Evolutionary conservation across 192 early-diverging fungal species (phyloP), one percentile per base, ranked within the genome.

Genomic region (Mortierella alpina): DNA sequence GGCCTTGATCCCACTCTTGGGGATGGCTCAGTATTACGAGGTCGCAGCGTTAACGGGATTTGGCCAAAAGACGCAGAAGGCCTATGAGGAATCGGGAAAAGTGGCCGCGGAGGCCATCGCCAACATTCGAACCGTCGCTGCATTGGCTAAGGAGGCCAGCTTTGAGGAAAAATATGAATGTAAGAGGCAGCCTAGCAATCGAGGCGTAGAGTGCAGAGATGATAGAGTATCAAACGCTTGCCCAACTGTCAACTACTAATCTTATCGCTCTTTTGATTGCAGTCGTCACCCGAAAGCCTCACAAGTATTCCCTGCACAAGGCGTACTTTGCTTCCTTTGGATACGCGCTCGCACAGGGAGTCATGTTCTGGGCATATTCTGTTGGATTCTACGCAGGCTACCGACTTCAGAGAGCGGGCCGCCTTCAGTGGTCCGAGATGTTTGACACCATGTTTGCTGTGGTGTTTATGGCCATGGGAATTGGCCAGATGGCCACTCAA

Each of bases 51-150:
- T 86, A 11, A 82, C 83, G 46, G 87, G 86, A 14, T 85, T 84
- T n/a, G 82, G 84, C 18, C 55, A 64, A 54, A 86, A 84, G 57
- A 85, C 86, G 22, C 88, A 89, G 64, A 83, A 85, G 62, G 90
- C 93, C 1, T 96, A 95, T 75, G 89, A 89, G 70, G 52, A 82
- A 10, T 88, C 92, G 9, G 86, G 84, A 54, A 87, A 92, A 70
- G 85, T 88, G 13, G 93, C 95, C 0, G 88, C 88, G 49, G 95
- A 97, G 75, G 88, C 91, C 18, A 91, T 95, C 65, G 86, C 86
- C 64, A 88, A 89, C 65, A 92, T 97, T 65, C 81, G 89, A 18
- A 97, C 94, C 0, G 93, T 97, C 8, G 88, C 88, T 13, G 88
- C 91, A 5, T 61, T 89, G 86, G 75, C 92, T 52, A 78, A 72